phyloP scores from a whole-genome alignment of 371 early-diverging fungal genomes.

The Mucor mucedo region DNA sequence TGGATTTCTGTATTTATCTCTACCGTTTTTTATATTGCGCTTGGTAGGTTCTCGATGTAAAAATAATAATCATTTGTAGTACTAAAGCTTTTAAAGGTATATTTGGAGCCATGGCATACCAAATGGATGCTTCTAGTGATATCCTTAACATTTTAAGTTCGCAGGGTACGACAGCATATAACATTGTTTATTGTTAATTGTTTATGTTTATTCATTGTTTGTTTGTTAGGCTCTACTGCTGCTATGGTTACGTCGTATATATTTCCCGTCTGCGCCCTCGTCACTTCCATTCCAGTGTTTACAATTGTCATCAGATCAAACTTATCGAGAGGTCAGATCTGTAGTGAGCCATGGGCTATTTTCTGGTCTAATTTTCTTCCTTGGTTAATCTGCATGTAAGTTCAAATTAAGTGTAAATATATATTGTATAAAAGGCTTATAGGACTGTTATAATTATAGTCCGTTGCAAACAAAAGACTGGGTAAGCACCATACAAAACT shows the following conservation, averaged over 20 bases:
- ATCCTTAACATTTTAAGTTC: constrained; percentile 50
- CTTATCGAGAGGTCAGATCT: constrained; percentile 58
- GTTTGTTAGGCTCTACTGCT: constrained; percentile 40
- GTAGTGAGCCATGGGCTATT: constrained; percentile 58
- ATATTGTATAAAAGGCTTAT: background rate
- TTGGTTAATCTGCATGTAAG: constrained; percentile 66
- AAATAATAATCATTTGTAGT: background rate
- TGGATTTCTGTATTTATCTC: constrained; percentile 56
- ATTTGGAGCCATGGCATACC: constrained; percentile 61
- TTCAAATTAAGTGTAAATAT: background rate
- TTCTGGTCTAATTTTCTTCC: constrained; percentile 71
- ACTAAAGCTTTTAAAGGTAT: constrained; percentile 32
- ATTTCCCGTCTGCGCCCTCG: constrained; percentile 74
- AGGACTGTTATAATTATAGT: constrained; percentile 10
- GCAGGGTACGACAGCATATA: constrained; percentile 28
- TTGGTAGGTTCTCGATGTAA: constrained; percentile 31
- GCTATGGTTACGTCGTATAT: constrained; percentile 66
- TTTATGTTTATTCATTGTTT: constrained; percentile 3
- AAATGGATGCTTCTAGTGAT: constrained; percentile 55
- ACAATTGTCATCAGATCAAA: constrained; percentile 77
- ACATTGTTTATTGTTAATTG: constrained; percentile 1
- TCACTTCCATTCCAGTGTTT: constrained; percentile 79
- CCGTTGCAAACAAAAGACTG: constrained; percentile 50
- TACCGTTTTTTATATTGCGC: constrained; percentile 50
- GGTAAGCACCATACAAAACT: constrained; percentile 44